A percentile compares a stretch with the other conserved stretches of the same genome.
phyloP scores from a whole-genome alignment of 305 asterid species.

The Nicotiana rustica region DNA sequence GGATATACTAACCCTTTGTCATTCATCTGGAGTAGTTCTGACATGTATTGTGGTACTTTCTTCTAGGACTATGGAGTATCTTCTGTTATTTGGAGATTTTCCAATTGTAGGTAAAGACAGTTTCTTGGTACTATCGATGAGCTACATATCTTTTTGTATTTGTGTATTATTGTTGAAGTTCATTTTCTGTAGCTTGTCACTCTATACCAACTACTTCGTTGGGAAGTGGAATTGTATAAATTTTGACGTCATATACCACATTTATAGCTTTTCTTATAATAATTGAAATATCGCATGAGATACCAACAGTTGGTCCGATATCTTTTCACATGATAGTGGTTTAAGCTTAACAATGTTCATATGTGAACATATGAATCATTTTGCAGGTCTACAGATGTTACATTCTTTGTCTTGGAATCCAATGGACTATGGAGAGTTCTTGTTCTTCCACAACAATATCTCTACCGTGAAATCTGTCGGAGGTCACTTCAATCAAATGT shows the following conservation, averaged over 20 bases:
- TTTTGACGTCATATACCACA: not conserved
- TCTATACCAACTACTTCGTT: not conserved
- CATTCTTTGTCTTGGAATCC: slow-evolving; percentile 28
- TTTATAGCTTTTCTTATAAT: slow-evolving; percentile 26
- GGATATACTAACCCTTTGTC: slow-evolving; percentile 4
- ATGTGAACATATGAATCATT: slow-evolving; percentile 22
- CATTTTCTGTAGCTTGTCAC: not conserved
- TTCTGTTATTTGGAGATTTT: slow-evolving; percentile 27
- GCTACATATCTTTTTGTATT: not conserved
- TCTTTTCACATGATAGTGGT: not conserved
- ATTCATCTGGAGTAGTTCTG: slow-evolving; percentile 23
- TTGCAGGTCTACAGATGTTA: slow-evolving; percentile 33
- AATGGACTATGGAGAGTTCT: slow-evolving; percentile 28
- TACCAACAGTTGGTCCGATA: not conserved
- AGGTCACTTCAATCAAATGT: slow-evolving; percentile 35
- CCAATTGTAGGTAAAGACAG: slow-evolving; percentile 8
- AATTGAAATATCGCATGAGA: slow-evolving; percentile 16
- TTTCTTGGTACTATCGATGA: not conserved
- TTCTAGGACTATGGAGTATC: slow-evolving; percentile 35
- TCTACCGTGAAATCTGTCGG: slow-evolving; percentile 26
- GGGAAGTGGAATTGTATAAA: slow-evolving; percentile 12
- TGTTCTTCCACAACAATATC: slow-evolving; percentile 34
- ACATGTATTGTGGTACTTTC: slow-evolving; percentile 21
- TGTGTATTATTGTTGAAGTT: not conserved
- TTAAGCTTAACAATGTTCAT: not conserved